phyloP scores from a whole-genome alignment of 208 protist genomes.

The Leishmania amazonensis region DNA sequence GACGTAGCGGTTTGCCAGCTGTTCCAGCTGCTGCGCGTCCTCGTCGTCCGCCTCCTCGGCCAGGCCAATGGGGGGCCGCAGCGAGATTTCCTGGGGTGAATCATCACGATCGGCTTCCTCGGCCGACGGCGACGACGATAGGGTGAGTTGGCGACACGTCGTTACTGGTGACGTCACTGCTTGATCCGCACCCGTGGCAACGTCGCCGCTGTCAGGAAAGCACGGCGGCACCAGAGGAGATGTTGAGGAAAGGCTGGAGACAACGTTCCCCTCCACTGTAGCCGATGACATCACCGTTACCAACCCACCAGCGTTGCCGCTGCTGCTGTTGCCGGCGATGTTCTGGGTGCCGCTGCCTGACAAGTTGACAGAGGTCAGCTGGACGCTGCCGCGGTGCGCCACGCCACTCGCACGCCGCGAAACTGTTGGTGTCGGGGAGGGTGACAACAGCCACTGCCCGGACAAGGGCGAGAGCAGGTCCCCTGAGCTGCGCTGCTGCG shows the following conservation, averaged over 20 bases:
- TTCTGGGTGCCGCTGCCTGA: not conserved
- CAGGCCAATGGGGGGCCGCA: not conserved
- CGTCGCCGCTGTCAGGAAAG: not conserved
- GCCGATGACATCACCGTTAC: not conserved
- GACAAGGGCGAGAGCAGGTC: slow-evolving; percentile 18
- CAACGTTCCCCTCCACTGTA: not conserved
- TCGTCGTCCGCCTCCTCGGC: not conserved
- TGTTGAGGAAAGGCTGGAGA: slow-evolving; percentile 1
- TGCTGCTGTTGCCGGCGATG: not conserved
- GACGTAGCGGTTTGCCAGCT: slow-evolving; percentile 1
- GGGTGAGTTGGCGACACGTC: slow-evolving; percentile 10
- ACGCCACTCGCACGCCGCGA: not conserved
- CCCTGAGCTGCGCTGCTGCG: not conserved
- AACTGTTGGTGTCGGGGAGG: slow-evolving; percentile 4
- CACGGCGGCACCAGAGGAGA: not conserved
- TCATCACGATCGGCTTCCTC: slow-evolving; percentile 3
- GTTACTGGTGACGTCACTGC: not conserved
- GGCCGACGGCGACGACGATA: slow-evolving; percentile 19
- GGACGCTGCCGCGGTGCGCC: not conserved
- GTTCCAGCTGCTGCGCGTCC: not conserved
- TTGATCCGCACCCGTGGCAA: not conserved
- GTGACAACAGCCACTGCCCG: not conserved
- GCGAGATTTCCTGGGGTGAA: not conserved
- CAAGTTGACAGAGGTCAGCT: not conserved
- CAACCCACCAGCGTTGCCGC: not conserved